Evolutionary conservation across 306 rosid genomes (phyloP).

Genomic region (Quercus parvula): DNA sequence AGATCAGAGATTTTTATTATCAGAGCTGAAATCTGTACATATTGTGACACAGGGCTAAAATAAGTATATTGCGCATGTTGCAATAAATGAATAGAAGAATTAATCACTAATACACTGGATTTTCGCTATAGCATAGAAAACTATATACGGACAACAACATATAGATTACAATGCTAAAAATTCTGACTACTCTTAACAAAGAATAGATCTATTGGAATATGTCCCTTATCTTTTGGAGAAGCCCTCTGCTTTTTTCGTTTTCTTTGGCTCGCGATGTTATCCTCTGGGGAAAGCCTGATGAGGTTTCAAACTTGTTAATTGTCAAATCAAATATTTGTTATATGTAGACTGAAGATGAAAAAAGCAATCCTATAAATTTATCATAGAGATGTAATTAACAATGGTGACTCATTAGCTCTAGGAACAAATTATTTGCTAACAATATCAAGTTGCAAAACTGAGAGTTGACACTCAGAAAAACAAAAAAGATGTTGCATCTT

Average conservation of each 20-base stretch:
- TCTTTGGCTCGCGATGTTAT: slow-evolving; percentile 30
- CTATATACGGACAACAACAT: slow-evolving; percentile 6
- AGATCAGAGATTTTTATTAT: background rate
- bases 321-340: background rate
- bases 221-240: slow-evolving; percentile 51
- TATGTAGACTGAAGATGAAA: background rate
- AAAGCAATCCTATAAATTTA: background rate
- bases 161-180: slow-evolving; percentile 1
- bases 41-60: slow-evolving; percentile 1
- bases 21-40: slow-evolving; percentile 2
- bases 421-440: no score
- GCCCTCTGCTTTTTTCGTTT: slow-evolving; percentile 62
- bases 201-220: slow-evolving; percentile 67
- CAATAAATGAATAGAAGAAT: slow-evolving; percentile 1
- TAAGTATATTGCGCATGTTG: slow-evolving; percentile 13
- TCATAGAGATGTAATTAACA: background rate
- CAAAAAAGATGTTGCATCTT: no score
- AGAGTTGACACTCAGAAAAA: no score
- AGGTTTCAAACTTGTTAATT: background rate
- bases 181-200: slow-evolving; percentile 56
- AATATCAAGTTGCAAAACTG: no score
- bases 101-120: background rate
- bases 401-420: no score
- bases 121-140: slow-evolving; percentile 20
- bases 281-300: slow-evolving; percentile 25